These are phyloP conservation scores for Ramularia endophylla DNA, from an alignment of 2,329 filamentous ascomycete genomes.

Conservation along the genomic window DNA sequence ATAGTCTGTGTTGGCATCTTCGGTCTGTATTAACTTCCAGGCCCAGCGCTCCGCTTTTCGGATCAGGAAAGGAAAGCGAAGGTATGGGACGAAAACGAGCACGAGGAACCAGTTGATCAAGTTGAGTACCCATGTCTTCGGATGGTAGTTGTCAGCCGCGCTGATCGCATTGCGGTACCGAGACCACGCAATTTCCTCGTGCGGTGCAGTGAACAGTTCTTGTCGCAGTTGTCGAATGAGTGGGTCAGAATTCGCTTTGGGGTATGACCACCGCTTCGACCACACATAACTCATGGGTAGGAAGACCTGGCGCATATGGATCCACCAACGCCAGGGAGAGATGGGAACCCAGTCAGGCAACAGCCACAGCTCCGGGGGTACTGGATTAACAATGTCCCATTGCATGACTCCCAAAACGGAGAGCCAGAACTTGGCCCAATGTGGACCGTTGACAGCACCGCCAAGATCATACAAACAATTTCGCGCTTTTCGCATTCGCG, in stretches of 20 bases:
- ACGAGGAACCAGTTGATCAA: slow-evolving; percentile 70
- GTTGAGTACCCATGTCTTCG: slow-evolving; percentile 80
- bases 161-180: slow-evolving; percentile 77
- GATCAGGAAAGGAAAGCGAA: slow-evolving; percentile 61
- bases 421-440: slow-evolving; percentile 98
- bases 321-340: slow-evolving; percentile 46
- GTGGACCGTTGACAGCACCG: slow-evolving; percentile 74
- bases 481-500: slow-evolving; percentile 78
- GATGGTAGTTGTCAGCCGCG: slow-evolving; percentile 79
- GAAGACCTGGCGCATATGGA: slow-evolving; percentile 97
- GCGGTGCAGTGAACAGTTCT: slow-evolving; percentile 76
- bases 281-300: slow-evolving; percentile 86
- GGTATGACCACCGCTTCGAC: slow-evolving; percentile 73
- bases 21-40: slow-evolving; percentile 78
- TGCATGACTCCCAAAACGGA: slow-evolving; percentile 72
- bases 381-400: slow-evolving; percentile 93
- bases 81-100: slow-evolving; percentile 72
- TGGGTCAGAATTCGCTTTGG: slow-evolving; percentile 55
- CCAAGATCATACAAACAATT: slow-evolving; percentile 77
- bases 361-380: slow-evolving; percentile 85
- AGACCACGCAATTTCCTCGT: slow-evolving; percentile 70
- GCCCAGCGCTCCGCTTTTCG: slow-evolving; percentile 72
- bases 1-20: slow-evolving; percentile 89
- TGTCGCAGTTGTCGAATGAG: slow-evolving; percentile 66
- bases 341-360: slow-evolving; percentile 33